Percentiles rank a stretch among this genome's conserved stretches.
phyloP scores from a whole-genome alignment of 2,329 filamentous ascomycete species.

The Pseudocercospora fijiensis region DNA sequence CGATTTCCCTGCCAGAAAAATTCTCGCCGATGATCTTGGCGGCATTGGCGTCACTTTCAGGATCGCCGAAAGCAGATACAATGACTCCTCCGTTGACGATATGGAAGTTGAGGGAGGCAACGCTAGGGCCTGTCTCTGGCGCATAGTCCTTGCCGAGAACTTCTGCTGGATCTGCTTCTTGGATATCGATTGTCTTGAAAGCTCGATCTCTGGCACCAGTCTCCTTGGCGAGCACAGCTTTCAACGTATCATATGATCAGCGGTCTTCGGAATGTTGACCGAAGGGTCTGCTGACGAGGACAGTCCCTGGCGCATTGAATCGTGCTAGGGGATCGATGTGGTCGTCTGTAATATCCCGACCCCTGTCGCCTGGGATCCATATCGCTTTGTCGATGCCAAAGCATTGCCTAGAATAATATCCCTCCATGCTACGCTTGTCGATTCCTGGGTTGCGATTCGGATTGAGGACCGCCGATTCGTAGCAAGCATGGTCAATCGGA shows the following conservation, averaged over 20 bases:
- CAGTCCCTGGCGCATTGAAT: conserved; percentile 15
- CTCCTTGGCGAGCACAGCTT: not conserved
- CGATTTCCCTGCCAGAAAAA: conserved; percentile 19
- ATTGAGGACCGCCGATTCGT: conserved; percentile 25
- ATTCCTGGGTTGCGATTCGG: conserved; percentile 25
- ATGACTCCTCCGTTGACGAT: conserved; percentile 24
- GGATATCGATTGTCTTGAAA: conserved; percentile 18
- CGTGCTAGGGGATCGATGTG: conserved; percentile 25
- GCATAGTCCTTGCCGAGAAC: conserved; percentile 16
- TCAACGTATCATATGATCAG: conserved; percentile 7
- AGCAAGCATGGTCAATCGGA: conserved; percentile 25
- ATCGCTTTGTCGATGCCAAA: conserved; percentile 24
- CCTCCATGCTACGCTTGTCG: conserved; percentile 17
- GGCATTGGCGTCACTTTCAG: conserved; percentile 16
- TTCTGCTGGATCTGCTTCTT: conserved; percentile 11
- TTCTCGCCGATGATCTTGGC: conserved; percentile 13
- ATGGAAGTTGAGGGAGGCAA: conserved; percentile 24
- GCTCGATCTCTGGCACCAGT: conserved; percentile 18
- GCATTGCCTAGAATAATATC: conserved; percentile 10
- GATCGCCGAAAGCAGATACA: conserved; percentile 21
- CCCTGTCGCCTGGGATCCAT: conserved; percentile 21
- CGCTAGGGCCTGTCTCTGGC: conserved; percentile 9
- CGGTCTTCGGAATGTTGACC: not conserved
- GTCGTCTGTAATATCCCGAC: conserved; percentile 23
- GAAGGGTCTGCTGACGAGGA: conserved; percentile 18